Percentiles rank a stretch among this genome's conserved stretches.
phyloP scores from a whole-genome alignment of 352 stramenopile genomes.

The Thraustotheca clavata region DNA sequence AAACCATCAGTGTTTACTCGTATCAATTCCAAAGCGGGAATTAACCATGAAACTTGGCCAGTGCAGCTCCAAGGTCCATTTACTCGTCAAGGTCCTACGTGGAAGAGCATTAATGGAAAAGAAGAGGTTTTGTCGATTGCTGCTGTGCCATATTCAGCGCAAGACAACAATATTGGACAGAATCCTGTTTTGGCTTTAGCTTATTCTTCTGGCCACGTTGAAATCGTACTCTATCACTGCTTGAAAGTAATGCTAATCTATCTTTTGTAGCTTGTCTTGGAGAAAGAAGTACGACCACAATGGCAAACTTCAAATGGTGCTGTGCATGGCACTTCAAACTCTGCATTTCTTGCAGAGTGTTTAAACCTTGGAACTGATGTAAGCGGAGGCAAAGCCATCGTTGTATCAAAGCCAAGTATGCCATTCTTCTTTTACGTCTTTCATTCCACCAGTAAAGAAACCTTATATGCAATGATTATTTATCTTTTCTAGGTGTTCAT shows the following conservation, averaged over 20 bases:
- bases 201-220: slow-evolving; percentile 67
- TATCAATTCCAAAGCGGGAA: slow-evolving; percentile 24
- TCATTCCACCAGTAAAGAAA: slow-evolving; percentile 38
- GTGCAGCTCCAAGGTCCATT: slow-evolving; percentile 61
- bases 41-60: slow-evolving; percentile 65
- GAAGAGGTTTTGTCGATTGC: slow-evolving; percentile 44
- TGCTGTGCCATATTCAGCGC: slow-evolving; percentile 33
- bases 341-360: slow-evolving; percentile 58
- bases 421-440: slow-evolving; percentile 59
- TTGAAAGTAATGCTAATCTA: not conserved
- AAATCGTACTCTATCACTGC: slow-evolving; percentile 31
- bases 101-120: slow-evolving; percentile 31
- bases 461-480: not conserved
- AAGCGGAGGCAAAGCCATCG: slow-evolving; percentile 47
- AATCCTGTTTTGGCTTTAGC: slow-evolving; percentile 48
- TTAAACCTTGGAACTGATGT: slow-evolving; percentile 64
- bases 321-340: slow-evolving; percentile 24
- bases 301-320: slow-evolving; percentile 37
- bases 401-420: slow-evolving; percentile 43
- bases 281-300: slow-evolving; percentile 44
- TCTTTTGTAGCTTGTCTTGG: slow-evolving; percentile 30
- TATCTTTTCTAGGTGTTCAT: slow-evolving; percentile 37
- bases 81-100: slow-evolving; percentile 41
- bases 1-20: not conserved
- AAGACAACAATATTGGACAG: slow-evolving; percentile 29